phyloP scores from a whole-genome alignment of 179 eudicot genomes.

The Nepenthes alata region DNA sequence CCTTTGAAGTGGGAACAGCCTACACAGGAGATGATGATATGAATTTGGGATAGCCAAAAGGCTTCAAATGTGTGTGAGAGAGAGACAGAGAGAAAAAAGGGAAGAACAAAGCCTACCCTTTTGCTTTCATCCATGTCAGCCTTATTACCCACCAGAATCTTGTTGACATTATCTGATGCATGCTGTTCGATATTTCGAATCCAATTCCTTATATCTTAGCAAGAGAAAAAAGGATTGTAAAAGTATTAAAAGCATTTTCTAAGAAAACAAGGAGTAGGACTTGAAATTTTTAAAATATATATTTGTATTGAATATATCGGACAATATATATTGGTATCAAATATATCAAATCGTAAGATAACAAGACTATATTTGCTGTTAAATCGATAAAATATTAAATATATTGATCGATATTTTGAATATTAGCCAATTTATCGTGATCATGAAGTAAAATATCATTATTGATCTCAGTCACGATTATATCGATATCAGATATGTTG shows the following conservation, averaged over 20 bases:
- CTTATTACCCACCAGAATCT: constrained; percentile 51
- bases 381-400: too few species aligned
- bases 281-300: neutral
- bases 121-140: constrained; percentile 64
- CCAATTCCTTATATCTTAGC: constrained; percentile 46
- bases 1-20: constrained; percentile 70
- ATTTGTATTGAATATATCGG: too few species aligned
- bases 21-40: constrained; percentile 8
- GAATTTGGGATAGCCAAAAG: neutral
- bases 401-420: too few species aligned
- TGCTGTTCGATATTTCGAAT: constrained; percentile 56
- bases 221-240: neutral
- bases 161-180: constrained; percentile 56
- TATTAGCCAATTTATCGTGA: too few species aligned
- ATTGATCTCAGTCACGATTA: too few species aligned
- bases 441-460: too few species aligned
- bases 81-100: neutral
- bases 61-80: neutral
- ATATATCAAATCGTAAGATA: too few species aligned
- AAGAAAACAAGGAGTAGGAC: neutral
- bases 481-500: too few species aligned
- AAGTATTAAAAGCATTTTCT: neutral
- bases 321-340: too few species aligned
- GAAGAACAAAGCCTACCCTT: constrained; percentile 22
- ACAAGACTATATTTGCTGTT: too few species aligned